Evolutionary conservation across 768 basidiomycete genomes (phyloP), one percentile per base, ranked within the genome.

Genomic region (Lepiota brunneoincarnata): DNA sequence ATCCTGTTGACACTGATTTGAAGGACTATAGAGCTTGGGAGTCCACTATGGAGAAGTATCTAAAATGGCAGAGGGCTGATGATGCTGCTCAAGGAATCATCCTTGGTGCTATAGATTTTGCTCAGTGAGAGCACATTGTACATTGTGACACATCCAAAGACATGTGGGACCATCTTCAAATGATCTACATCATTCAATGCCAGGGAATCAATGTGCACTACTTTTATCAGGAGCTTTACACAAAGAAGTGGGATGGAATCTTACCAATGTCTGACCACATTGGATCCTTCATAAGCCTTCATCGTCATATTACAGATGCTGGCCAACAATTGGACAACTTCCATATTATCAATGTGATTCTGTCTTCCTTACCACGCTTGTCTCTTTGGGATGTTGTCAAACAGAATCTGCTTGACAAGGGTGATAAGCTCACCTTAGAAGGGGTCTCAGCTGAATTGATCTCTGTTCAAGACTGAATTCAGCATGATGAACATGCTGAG

Each of bases 151-250:
- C 48, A 15, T 51, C 55, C 11, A 56, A 59, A 31, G 55, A 28
- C 26, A 28, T 28, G 26, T 28, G 26, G 26, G 55, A 56, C 34
- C 38, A 10, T 3, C 50, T 46, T 46, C 3, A 10, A n/a, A 40
- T 11, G 10, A 35, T 56, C 34, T 49, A 56, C 23, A 11, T 56
- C 49, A 56, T 40, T 7, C 49, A 51, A 20, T 46, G 41, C 28
- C 36, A 56, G 14, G 6, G 18, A 5, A 24, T 55, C 23, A 50
- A 50, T 40, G 15, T 55, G 7, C 51, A 59, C 23, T 59, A 59
- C 39, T 57, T 47, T 18, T 59, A 56, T 36, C 50, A 59, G 55
- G 43, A 57, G 3, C 38, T 59, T 11, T 59, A 59, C 35, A 57
- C 56, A 38, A 20, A 24, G 23, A 59, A 57, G 34, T 59, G 54